Evolutionary conservation across 805 yeast genomes (phyloP).

Genomic region (Myxozyma kluyveri): DNA sequence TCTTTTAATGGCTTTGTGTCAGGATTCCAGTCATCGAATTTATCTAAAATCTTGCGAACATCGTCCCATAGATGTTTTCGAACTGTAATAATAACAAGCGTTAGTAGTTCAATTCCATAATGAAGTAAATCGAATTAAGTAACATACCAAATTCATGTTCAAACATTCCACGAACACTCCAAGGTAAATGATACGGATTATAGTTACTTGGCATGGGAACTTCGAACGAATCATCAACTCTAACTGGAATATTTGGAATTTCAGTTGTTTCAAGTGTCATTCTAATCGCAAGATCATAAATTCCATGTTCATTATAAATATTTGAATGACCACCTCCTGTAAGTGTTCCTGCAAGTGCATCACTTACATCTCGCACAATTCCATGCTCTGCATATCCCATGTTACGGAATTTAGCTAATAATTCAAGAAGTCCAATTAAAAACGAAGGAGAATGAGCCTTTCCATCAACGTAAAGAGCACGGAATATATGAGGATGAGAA

Average conservation of each 20-base stretch:
- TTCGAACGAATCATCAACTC: slow-evolving; percentile 44
- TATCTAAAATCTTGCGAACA: slow-evolving; percentile 57
- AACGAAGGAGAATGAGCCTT: slow-evolving; percentile 67
- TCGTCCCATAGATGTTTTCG: slow-evolving; percentile 46
- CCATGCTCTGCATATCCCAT: slow-evolving; percentile 82
- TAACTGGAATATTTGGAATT: slow-evolving; percentile 39
- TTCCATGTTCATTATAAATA: slow-evolving; percentile 79
- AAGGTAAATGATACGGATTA: slow-evolving; percentile 85
- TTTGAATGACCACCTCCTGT: slow-evolving; percentile 96
- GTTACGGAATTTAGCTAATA: slow-evolving; percentile 72
- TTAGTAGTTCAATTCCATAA: background rate
- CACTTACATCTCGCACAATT: slow-evolving; percentile 77
- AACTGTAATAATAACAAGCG: slow-evolving; percentile 32
- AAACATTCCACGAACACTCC: slow-evolving; percentile 85
- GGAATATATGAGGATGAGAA: slow-evolving; percentile 82
- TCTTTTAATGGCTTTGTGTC: slow-evolving; percentile 78
- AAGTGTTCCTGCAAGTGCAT: slow-evolving; percentile 77
- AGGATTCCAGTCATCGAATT: slow-evolving; percentile 86
- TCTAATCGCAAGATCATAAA: slow-evolving; percentile 74
- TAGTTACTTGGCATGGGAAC: slow-evolving; percentile 56
- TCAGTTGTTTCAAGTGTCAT: slow-evolving; percentile 74
- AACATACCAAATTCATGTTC: slow-evolving; percentile 49
- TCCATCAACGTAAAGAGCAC: slow-evolving; percentile 87
- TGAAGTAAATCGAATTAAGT: slow-evolving; percentile 46
- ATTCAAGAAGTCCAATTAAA: slow-evolving; percentile 66